Conservation (phyloP, 176 grass and related monocot species). For the Typha latifolia region DNA sequence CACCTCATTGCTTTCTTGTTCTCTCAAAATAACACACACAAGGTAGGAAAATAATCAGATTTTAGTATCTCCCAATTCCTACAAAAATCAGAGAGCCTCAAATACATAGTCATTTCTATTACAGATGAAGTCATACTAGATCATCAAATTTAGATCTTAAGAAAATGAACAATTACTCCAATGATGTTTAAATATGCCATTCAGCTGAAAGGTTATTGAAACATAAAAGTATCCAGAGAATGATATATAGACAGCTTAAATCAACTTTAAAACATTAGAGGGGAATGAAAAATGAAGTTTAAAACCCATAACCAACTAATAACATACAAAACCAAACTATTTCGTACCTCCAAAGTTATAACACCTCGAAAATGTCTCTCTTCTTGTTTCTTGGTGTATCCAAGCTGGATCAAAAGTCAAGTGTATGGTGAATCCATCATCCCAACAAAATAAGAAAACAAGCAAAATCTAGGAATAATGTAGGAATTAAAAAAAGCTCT, state of each 20-base stretch:
- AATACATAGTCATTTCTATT: background rate
- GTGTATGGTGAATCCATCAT: constrained; percentile 17
- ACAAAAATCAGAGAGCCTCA: background rate
- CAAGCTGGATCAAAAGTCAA: constrained; percentile 54
- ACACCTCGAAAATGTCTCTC: constrained; percentile 82
- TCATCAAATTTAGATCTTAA: too few species aligned
- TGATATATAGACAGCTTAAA: too few species aligned
- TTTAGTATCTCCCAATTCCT: background rate
- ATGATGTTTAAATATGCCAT: background rate
- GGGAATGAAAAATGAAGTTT: background rate
- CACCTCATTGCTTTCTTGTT: too few species aligned
- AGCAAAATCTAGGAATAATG: constrained; percentile 10
- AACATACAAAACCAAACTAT: constrained; percentile 1
- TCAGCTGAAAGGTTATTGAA: too few species aligned
- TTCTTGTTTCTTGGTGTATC: constrained; percentile 94
- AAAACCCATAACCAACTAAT: constrained; percentile 14
- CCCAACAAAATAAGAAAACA: constrained; percentile 1
- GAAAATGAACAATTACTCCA: background rate
- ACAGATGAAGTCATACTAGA: too few species aligned
- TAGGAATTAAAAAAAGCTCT: background rate
- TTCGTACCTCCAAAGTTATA: constrained; percentile 65
- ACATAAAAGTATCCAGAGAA: too few species aligned
- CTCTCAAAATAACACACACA: too few species aligned
- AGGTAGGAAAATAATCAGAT: background rate
- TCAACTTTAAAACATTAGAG: background rate